phyloP scores from a whole-genome alignment of 2,329 filamentous ascomycete genomes.

The Ophiocordyceps camponoti-leonardi region DNA sequence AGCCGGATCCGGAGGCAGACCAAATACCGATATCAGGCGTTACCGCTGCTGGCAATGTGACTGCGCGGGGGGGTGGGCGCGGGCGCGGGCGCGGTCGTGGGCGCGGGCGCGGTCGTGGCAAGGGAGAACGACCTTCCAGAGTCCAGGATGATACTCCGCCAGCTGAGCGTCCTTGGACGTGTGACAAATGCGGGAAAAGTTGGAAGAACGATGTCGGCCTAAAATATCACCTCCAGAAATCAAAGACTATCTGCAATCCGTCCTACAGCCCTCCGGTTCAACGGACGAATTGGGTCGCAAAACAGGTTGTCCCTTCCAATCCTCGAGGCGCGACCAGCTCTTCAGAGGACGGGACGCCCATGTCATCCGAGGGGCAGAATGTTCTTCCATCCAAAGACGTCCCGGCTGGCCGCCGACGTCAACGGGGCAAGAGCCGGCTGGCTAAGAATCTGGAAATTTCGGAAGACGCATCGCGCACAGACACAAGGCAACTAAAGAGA shows the following conservation, averaged over 20 bases:
- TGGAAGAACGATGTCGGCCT: conserved; percentile 43
- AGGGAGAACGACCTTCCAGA: conserved; percentile 2
- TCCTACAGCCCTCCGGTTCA: conserved; percentile 8
- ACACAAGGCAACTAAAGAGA: neutral
- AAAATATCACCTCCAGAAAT: conserved; percentile 40
- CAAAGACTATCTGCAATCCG: conserved; percentile 35
- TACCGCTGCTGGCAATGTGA: neutral
- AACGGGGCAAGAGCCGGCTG: neutral
- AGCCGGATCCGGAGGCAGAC: neutral
- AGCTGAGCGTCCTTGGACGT: conserved; percentile 21
- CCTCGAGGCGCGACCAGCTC: neutral
- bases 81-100: neutral
- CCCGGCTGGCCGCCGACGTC: neutral
- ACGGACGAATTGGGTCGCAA: conserved; percentile 5
- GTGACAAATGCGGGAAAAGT: conserved; percentile 32
- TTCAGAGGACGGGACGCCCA: neutral
- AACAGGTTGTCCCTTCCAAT: conserved; percentile 1
- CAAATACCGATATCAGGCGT: neutral
- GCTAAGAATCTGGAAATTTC: neutral
- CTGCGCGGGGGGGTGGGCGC: conserved; percentile 2
- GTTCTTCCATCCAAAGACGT: neutral
- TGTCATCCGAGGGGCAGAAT: neutral
- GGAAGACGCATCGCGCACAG: neutral
- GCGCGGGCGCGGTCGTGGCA: conserved; percentile 2
- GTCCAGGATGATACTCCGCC: conserved; percentile 4